These are phyloP conservation scores for Ulmus americana DNA, from an alignment of 331 rosid genomes.

Conservation along the genomic window DNA sequence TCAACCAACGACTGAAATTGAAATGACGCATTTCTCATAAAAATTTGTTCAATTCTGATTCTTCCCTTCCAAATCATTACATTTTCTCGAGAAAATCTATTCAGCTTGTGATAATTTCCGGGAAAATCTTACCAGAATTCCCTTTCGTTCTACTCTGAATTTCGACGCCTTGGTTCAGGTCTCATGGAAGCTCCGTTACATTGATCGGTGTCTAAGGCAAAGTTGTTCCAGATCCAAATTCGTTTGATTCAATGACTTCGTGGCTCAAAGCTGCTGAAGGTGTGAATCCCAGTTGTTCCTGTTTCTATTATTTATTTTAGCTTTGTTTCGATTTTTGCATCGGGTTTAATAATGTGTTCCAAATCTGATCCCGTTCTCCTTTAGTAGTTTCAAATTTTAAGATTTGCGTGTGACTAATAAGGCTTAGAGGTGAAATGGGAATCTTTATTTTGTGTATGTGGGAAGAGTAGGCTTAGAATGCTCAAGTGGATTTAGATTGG, in stretches of 20 bases:
- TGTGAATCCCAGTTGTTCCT: conserved; percentile 29
- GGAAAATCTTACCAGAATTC: not conserved
- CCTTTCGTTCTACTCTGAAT: not conserved
- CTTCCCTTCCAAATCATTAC: not conserved
- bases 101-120: too few relatives aligned
- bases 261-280: conserved; percentile 99
- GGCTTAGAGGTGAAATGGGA: not conserved
- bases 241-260: conserved; percentile 49
- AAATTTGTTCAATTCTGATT: not conserved
- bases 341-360: conserved; percentile 6
- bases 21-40: not conserved
- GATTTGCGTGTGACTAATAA: not conserved
- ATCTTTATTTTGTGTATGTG: not conserved
- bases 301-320: not conserved
- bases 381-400: not conserved
- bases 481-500: not conserved
- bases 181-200: conserved; percentile 26
- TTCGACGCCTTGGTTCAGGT: conserved; percentile 25
- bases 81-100: not conserved
- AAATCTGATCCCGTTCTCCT: conserved; percentile 14
- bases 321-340: not conserved
- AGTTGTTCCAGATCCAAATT: conserved; percentile 38
- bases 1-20: conserved; percentile 15
- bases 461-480: not conserved
- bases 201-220: conserved; percentile 27